phyloP scores from a whole-genome alignment of 495 filamentous ascomycete genomes.

The Penicillium steckii region DNA sequence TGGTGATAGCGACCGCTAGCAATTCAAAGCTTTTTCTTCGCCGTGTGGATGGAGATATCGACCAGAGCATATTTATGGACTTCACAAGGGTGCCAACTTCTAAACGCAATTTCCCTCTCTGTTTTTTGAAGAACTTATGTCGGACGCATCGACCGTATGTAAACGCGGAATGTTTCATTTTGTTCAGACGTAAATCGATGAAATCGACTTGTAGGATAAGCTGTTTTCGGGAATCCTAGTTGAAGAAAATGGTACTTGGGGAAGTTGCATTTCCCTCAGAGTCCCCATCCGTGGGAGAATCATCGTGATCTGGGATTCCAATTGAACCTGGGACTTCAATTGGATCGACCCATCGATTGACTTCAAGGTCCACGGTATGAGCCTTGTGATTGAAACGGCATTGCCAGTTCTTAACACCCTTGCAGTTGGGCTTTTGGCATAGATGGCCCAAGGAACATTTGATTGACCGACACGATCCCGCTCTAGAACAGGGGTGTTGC shows the following conservation, averaged over 20 bases:
- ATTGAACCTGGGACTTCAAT: conserved; percentile 19
- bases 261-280: conserved; percentile 17
- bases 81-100: too few species aligned
- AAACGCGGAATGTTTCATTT: conserved; percentile 1
- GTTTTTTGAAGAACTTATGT: too few species aligned
- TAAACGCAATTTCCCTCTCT: too few species aligned
- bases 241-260: conserved; percentile 3
- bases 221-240: conserved; percentile 1
- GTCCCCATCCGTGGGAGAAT: conserved; percentile 22
- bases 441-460: conserved; percentile 46
- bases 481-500: conserved; percentile 35
- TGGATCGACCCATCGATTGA: conserved; percentile 29
- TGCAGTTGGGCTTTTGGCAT: conserved; percentile 43
- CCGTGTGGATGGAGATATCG: too few species aligned
- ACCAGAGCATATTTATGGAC: too few species aligned
- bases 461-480: conserved; percentile 34
- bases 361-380: conserved; percentile 32
- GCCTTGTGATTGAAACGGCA: conserved; percentile 34
- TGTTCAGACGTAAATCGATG: background rate
- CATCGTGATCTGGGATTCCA: conserved; percentile 14
- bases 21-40: too few species aligned
- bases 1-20: too few species aligned
- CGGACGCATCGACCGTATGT: background rate
- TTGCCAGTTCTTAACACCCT: conserved; percentile 31
- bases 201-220: background rate